Conservation (phyloP, 148 eudicot genomes). For the Mesembryanthemum crystallinum region DNA sequence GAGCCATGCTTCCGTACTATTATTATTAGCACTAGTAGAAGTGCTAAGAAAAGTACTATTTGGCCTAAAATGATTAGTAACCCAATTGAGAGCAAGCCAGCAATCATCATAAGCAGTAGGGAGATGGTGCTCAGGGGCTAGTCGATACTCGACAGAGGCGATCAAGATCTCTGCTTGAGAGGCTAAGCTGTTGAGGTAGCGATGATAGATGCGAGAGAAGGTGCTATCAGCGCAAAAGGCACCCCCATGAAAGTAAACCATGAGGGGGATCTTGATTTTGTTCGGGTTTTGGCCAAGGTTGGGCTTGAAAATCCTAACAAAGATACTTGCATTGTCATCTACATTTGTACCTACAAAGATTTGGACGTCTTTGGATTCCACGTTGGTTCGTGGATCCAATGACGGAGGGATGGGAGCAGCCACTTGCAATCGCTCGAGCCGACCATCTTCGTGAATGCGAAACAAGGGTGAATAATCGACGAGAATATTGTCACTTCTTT, state of each 20-base stretch:
- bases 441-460: conserved; percentile 34
- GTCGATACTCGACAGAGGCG: conserved; percentile 28
- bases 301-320: conserved; percentile 3
- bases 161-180: conserved; percentile 10
- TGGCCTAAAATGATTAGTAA: too few relatives aligned
- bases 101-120: conserved; percentile 28
- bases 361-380: conserved; percentile 1
- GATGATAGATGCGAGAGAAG: conserved; percentile 7
- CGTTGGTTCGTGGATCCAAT: not conserved
- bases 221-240: conserved; percentile 7
- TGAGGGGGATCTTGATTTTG: conserved; percentile 9
- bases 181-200: conserved; percentile 10
- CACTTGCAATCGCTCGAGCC: conserved; percentile 26
- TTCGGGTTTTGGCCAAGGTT: not conserved
- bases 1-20: conserved; percentile 28
- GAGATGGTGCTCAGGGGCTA: conserved; percentile 36
- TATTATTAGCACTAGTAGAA: too few relatives aligned
- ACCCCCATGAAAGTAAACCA: conserved; percentile 20
- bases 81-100: conserved; percentile 28
- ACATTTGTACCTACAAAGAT: not conserved
- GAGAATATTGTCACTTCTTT: not conserved
- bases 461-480: conserved; percentile 25
- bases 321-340: not conserved
- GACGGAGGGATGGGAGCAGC: conserved; percentile 22
- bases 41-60: not conserved